These are phyloP conservation scores for Alternaria triticimaculans DNA, from an alignment of 2,329 filamentous ascomycete species.

Conservation along the genomic window DNA sequence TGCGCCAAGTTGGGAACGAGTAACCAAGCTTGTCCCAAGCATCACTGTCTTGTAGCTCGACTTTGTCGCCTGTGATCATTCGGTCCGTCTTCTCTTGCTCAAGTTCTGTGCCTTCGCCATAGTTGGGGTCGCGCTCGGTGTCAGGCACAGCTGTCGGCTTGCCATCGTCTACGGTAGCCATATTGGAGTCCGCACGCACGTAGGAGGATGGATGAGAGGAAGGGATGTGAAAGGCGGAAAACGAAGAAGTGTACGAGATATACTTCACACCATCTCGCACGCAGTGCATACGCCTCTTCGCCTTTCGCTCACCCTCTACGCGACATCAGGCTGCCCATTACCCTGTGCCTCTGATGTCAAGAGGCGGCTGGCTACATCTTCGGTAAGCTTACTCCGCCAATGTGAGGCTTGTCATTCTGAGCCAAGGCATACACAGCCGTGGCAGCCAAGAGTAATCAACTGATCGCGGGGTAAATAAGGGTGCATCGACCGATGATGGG, in stretches of 20 bases:
- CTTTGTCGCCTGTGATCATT: slow-evolving; percentile 35
- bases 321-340: not conserved
- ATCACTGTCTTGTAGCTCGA: slow-evolving; percentile 49
- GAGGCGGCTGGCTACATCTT: slow-evolving; percentile 18
- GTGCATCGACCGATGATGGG: slow-evolving; percentile 19
- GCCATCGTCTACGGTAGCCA: slow-evolving; percentile 17
- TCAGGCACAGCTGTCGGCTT: slow-evolving; percentile 30
- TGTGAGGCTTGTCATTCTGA: slow-evolving; percentile 16
- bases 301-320: not conserved
- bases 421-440: slow-evolving; percentile 22
- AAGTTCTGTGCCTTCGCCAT: slow-evolving; percentile 21
- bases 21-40: slow-evolving; percentile 54
- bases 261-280: not conserved
- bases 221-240: not conserved
- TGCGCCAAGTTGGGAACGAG: slow-evolving; percentile 55
- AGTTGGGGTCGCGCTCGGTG: slow-evolving; percentile 29
- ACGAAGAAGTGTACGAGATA: not conserved
- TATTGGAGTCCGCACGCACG: not conserved
- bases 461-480: slow-evolving; percentile 10
- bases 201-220: not conserved
- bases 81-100: slow-evolving; percentile 27
- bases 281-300: not conserved
- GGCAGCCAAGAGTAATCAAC: slow-evolving; percentile 18
- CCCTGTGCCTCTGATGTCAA: slow-evolving; percentile 23
- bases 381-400: slow-evolving; percentile 21